A percentile compares a stretch with the other conserved stretches of the same genome.
Conservation (phyloP, 352 stramenopile genomes). For the Globisporangium mamillatum region DNA sequence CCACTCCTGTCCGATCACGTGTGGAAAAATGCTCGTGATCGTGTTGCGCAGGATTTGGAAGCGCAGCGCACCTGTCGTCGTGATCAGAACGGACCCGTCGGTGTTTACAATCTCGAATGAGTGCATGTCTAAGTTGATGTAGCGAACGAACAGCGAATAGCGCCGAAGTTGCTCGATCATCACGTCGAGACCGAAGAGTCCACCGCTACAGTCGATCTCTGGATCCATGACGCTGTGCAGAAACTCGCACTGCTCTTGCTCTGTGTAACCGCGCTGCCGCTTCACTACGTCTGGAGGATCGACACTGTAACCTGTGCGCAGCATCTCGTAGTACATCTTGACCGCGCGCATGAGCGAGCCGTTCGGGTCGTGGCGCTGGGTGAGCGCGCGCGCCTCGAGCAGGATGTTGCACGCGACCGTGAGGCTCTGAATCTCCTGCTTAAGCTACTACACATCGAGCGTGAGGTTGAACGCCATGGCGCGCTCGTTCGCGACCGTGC, state of each 20-base stretch:
- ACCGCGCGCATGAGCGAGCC: conserved; percentile 15
- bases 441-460: conserved; percentile 29
- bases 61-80: conserved; percentile 14
- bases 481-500: conserved; percentile 19
- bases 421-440: conserved; percentile 31
- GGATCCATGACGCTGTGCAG: conserved; percentile 24
- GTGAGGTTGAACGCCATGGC: conserved; percentile 23
- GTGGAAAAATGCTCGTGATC: conserved; percentile 26
- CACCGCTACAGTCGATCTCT: conserved; percentile 23
- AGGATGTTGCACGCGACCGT: conserved; percentile 19
- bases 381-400: conserved; percentile 6
- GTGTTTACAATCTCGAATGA: conserved; percentile 22
- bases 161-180: conserved; percentile 31
- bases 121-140: conserved; percentile 24
- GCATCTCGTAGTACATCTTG: conserved; percentile 10
- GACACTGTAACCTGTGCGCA: conserved; percentile 11
- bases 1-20: conserved; percentile 23
- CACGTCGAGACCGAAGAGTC: conserved; percentile 21
- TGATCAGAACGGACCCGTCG: conserved; percentile 25
- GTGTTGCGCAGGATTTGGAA: conserved; percentile 31
- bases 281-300: background rate
- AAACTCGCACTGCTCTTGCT: conserved; percentile 19
- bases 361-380: conserved; percentile 1
- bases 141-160: conserved; percentile 27
- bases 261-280: background rate